These are phyloP conservation scores for Pseudozyma flocculosa DNA, from an alignment of 1,284 basidiomycete genomes.

Conservation along the genomic window DNA sequence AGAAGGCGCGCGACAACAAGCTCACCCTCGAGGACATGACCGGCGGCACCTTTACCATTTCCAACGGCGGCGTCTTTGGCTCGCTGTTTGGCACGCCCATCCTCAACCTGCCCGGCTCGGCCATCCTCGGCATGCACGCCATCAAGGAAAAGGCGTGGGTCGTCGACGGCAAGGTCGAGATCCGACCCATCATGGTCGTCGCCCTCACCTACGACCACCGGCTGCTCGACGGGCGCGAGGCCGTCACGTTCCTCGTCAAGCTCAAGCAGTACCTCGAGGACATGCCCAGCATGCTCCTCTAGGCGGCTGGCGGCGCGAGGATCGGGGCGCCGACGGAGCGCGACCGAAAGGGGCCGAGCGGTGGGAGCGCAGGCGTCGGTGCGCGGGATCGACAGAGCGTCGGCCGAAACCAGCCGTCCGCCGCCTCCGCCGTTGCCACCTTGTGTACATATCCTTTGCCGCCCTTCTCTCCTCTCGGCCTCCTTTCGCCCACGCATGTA, in stretches of 20 bases:
- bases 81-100: conserved; percentile 89
- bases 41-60: conserved; percentile 97
- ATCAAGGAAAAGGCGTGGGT: conserved; percentile 94
- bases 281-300: conserved; percentile 54
- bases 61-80: conserved; percentile 98
- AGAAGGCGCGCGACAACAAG: conserved; percentile 94
- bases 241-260: conserved; percentile 93
- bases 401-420: too few relatives aligned
- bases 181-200: conserved; percentile 89
- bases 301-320: too few relatives aligned
- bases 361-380: too few relatives aligned
- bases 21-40: conserved; percentile 82
- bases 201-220: conserved; percentile 91
- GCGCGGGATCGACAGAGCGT: too few relatives aligned
- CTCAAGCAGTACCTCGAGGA: conserved; percentile 58
- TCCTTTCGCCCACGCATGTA: too few relatives aligned
- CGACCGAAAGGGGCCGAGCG: too few relatives aligned
- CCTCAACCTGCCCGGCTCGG: conserved; percentile 93
- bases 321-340: too few relatives aligned
- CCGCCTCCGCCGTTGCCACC: too few relatives aligned
- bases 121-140: conserved; percentile 92
- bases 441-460: too few relatives aligned
- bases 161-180: conserved; percentile 67
- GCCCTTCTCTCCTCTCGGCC: too few relatives aligned
- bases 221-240: conserved; percentile 91